Conservation (phyloP, 2,329 filamentous ascomycete species). For the Venturia nashicola region DNA sequence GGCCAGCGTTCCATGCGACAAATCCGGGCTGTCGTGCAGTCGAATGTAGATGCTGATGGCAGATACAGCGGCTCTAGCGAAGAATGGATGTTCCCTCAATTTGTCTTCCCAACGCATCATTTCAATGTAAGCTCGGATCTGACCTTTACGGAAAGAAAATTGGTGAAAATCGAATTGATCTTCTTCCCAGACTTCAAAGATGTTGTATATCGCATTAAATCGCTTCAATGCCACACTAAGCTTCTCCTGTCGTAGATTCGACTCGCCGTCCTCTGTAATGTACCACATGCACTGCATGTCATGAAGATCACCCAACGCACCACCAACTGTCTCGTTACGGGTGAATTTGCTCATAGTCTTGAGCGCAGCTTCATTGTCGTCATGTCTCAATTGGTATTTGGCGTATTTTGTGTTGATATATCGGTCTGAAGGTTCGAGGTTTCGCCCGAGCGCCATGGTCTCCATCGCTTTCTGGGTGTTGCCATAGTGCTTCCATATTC, state of each 20-base stretch:
- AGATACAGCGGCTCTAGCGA: slow-evolving; percentile 67
- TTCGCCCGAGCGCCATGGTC: slow-evolving; percentile 76
- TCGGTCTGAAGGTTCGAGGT: slow-evolving; percentile 77
- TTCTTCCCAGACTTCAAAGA: slow-evolving; percentile 96
- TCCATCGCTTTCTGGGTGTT: slow-evolving; percentile 69
- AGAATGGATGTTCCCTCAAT: slow-evolving; percentile 86
- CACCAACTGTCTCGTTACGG: slow-evolving; percentile 74
- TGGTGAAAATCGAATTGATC: slow-evolving; percentile 98
- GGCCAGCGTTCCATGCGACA: slow-evolving; percentile 45
- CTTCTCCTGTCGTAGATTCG: slow-evolving; percentile 72
- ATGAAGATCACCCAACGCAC: slow-evolving; percentile 77
- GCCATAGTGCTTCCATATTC: slow-evolving; percentile 85
- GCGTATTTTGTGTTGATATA: slow-evolving; percentile 98
- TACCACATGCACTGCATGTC: slow-evolving; percentile 99
- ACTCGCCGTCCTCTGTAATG: slow-evolving; percentile 86
- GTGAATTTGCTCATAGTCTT: slow-evolving; percentile 92
- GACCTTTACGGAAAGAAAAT: slow-evolving; percentile 93
- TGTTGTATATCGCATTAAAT: slow-evolving; percentile 76
- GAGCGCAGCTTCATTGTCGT: slow-evolving; percentile 76
- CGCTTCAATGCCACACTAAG: slow-evolving; percentile 81
- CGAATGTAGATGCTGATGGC: slow-evolving; percentile 71
- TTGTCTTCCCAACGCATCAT: slow-evolving; percentile 96
- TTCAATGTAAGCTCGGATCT: slow-evolving; percentile 86
- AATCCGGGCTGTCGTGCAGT: slow-evolving; percentile 62
- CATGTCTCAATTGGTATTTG: slow-evolving; percentile 90